Percentiles rank a stretch among this genome's conserved stretches.
These are phyloP conservation scores for Scleroderma citrinum DNA, from an alignment of 768 basidiomycete species.

Conservation along the genomic window DNA sequence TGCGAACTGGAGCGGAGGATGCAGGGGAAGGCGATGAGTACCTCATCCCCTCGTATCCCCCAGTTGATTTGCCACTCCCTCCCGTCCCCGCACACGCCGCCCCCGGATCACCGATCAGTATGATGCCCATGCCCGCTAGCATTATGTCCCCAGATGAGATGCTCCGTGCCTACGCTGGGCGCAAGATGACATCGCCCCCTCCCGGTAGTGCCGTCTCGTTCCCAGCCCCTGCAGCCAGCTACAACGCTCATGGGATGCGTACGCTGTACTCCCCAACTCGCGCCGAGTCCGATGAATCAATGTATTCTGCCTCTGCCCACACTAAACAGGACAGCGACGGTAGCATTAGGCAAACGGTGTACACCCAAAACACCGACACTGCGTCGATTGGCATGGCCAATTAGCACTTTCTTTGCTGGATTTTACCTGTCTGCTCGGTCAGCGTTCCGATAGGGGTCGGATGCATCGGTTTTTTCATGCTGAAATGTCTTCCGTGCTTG, in stretches of 20 bases:
- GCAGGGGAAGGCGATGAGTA: slow-evolving; percentile 34
- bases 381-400: background rate
- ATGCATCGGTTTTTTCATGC: background rate
- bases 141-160: slow-evolving; percentile 67
- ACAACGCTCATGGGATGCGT: slow-evolving; percentile 23
- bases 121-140: slow-evolving; percentile 37
- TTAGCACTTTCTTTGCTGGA: background rate
- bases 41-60: slow-evolving; percentile 34
- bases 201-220: slow-evolving; percentile 26
- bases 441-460: background rate
- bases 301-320: background rate
- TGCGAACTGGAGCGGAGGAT: slow-evolving; percentile 51
- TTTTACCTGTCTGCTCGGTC: background rate
- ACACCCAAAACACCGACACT: background rate
- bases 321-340: slow-evolving; percentile 4
- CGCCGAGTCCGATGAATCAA: slow-evolving; percentile 6
- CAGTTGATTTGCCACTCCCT: slow-evolving; percentile 25
- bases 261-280: slow-evolving; percentile 22
- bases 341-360: background rate
- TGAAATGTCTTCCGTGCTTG: background rate
- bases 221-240: slow-evolving; percentile 21
- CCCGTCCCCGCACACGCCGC: slow-evolving; percentile 28
- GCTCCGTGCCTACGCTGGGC: slow-evolving; percentile 65
- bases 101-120: slow-evolving; percentile 33
- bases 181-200: slow-evolving; percentile 31